These are phyloP conservation scores for Ogataea trehalophila DNA, from an alignment of 805 yeast genomes.

Conservation along the genomic window DNA sequence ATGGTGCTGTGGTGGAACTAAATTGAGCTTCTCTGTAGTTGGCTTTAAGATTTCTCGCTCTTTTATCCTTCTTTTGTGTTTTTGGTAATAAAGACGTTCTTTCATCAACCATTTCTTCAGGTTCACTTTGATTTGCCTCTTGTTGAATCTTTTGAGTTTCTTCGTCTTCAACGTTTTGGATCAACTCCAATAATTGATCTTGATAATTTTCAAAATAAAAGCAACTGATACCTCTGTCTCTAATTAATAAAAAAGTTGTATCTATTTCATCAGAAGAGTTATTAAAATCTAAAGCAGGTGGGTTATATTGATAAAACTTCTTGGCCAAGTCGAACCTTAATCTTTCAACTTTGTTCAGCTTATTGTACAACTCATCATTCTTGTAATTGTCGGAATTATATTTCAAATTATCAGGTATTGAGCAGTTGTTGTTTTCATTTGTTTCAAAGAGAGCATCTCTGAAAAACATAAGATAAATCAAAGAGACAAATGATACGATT, in stretches of 20 bases:
- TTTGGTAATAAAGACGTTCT: constrained; percentile 16
- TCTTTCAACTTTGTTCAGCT: constrained; percentile 19
- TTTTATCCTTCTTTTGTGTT: constrained; percentile 2
- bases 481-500: constrained; percentile 20
- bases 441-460: constrained; percentile 14
- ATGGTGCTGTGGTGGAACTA: constrained; percentile 19
- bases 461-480: constrained; percentile 25
- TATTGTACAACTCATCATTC: constrained; percentile 16
- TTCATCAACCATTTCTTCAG: constrained; percentile 8
- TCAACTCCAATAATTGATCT: constrained; percentile 26
- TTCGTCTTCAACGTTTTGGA: constrained; percentile 15
- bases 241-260: constrained; percentile 26
- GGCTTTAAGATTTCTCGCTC: neutral
- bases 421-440: constrained; percentile 12
- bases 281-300: constrained; percentile 24
- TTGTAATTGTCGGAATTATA: constrained; percentile 13
- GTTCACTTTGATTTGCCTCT: neutral
- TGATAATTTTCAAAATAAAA: constrained; percentile 29
- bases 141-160: constrained; percentile 3
- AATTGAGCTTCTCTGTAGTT: constrained; percentile 15
- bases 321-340: constrained; percentile 22
- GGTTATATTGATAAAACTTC: constrained; percentile 18
- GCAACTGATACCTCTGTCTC: constrained; percentile 32
- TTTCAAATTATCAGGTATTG: constrained; percentile 24
- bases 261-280: constrained; percentile 24